Percentiles rank a stretch among this genome's conserved stretches.
Evolutionary conservation across 2,329 filamentous ascomycete genomes (phyloP).

Genomic region (Ambrosiella beaveri): DNA sequence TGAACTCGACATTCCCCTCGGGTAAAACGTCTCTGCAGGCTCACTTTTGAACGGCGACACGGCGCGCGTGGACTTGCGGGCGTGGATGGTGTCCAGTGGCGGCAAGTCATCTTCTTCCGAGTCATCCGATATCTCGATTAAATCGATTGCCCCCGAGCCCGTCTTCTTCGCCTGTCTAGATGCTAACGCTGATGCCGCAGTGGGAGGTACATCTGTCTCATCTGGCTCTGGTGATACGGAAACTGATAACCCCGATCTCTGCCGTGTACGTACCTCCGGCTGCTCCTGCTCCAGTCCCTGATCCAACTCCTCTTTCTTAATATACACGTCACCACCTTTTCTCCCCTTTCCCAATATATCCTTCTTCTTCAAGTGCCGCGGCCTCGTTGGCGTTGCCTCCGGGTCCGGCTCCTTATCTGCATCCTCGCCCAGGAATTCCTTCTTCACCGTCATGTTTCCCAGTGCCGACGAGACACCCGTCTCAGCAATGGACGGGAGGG

Average conservation of each 20-base stretch:
- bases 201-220: not conserved
- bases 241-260: not conserved
- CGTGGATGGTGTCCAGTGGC: not conserved
- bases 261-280: not conserved
- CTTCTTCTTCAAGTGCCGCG: slow-evolving; percentile 2
- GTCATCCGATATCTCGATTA: not conserved
- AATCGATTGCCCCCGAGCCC: not conserved
- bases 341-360: not conserved
- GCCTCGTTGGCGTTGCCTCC: slow-evolving; percentile 1
- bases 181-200: too few species aligned
- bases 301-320: not conserved
- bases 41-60: not conserved
- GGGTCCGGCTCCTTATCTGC: slow-evolving; percentile 17
- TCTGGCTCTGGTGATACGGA: not conserved
- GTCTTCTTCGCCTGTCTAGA: too few species aligned
- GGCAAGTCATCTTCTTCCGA: not conserved
- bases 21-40: not conserved
- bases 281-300: not conserved
- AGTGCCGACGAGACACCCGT: slow-evolving; percentile 15
- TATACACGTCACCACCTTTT: not conserved
- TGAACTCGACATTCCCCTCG: not conserved
- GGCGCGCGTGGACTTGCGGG: not conserved
- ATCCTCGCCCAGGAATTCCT: slow-evolving; percentile 15
- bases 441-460: slow-evolving; percentile 17
- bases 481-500: slow-evolving; percentile 12